Base-by-base conservation (phyloP, 129 eudicot species). In the Smallanthus sonchifolius region DNA sequence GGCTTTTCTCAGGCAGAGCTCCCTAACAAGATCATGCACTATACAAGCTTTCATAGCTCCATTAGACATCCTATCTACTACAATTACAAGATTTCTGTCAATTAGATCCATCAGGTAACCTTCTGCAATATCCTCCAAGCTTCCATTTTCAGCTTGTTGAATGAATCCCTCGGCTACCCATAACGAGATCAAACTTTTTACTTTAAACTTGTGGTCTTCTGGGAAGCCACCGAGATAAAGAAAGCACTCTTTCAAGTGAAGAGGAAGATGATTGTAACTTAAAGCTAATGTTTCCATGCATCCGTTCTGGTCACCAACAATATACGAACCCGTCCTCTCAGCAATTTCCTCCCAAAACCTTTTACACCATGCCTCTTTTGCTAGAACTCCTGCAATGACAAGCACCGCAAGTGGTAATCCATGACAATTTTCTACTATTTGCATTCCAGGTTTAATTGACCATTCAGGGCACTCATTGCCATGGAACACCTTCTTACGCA, bases 351-450 rank as follows among this genome's bases (percentile, higher is more conserved):
- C 11, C 83, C 80, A 83, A 10, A 13, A 7, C 14, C 42, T 37
- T 40, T 2, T 3, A 2, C 13, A 65, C 11, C 2, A 14, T 20
- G 60, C 7, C 10, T 10, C 38, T 14, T 55, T 69, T 67, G 76
- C 59, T n/a, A 82, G 72, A 67, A 82, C 14, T 56, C 83, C 83
- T 24, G 86, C 83, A 2, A 83, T 56, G 32, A 79, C 43, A 44
- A 69, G 72, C 65, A 83, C 43, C 0, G 81, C 44, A 45, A 83
- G 86, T 10, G 86, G 86, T 3, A 79, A 64, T 42, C 86, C 86
- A 0, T 74, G 24, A 40, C 86, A 83, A 7, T 63, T 44, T 16
- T 39, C n/a, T 19, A 65, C 77, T 14, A 83, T 83, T n/a, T 40
- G 24, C 37, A 7, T 74, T 74, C 80, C 80, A 10, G 38, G 65